Evolutionary conservation across 345 rosid genomes (phyloP).

Genomic region (Aquilaria malaccensis): DNA sequence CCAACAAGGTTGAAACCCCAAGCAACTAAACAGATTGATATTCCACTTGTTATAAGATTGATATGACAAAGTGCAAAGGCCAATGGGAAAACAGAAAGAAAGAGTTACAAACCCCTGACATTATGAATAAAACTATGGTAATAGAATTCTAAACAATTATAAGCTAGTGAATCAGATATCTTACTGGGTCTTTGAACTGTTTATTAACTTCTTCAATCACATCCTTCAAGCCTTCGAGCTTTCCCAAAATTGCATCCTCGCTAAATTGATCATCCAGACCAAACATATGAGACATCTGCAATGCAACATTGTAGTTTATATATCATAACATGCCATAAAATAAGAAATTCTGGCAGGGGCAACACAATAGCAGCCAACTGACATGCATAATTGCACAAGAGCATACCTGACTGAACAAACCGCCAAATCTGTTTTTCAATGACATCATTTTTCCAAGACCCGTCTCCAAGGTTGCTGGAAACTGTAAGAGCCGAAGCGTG

Average conservation of each 20-base stretch:
- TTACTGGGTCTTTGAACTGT: conserved; percentile 96
- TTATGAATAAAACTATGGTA: too few species aligned
- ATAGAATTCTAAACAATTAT: too few species aligned
- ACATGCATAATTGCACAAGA: not conserved
- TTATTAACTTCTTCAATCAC: conserved; percentile 94
- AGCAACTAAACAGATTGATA: too few species aligned
- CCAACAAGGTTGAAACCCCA: too few species aligned
- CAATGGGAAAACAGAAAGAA: not conserved
- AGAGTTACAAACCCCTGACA: too few species aligned
- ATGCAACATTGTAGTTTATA: conserved; percentile 11
- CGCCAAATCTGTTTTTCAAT: conserved; percentile 88
- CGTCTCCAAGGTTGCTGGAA: conserved; percentile 91
- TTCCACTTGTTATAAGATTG: too few species aligned
- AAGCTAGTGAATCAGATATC: conserved; percentile 8
- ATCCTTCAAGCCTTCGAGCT: conserved; percentile 97
- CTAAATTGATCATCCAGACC: conserved; percentile 92
- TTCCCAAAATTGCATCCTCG: conserved; percentile 95
- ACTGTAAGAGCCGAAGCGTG: conserved; percentile 89
- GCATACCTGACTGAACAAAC: conserved; percentile 82
- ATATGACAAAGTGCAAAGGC: not conserved
- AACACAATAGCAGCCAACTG: too few species aligned
- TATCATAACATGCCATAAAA: not conserved
- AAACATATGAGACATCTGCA: conserved; percentile 81
- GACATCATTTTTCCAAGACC: conserved; percentile 90
- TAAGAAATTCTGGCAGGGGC: not conserved